Evolutionary conservation across 2,329 filamentous ascomycete genomes (phyloP).

Genomic region (Alternaria consortialis): DNA sequence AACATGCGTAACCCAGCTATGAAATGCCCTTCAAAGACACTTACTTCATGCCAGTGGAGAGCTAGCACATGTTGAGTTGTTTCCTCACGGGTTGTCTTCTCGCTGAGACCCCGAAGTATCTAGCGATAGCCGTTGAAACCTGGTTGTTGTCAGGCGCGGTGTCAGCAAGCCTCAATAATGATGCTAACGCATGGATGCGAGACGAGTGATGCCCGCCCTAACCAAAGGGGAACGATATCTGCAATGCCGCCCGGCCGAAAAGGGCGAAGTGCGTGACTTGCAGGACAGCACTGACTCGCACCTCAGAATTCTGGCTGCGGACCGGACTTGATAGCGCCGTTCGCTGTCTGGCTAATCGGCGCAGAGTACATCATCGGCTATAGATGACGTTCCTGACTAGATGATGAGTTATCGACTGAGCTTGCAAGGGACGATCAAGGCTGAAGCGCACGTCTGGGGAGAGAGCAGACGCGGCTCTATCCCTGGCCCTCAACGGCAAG

Average conservation of each 20-base stretch:
- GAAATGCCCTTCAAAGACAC: slow-evolving; percentile 5
- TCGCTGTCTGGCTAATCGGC: slow-evolving; percentile 6
- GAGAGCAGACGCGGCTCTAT: slow-evolving; percentile 10
- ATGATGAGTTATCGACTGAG: slow-evolving; percentile 9
- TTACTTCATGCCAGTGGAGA: not conserved
- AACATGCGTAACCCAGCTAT: slow-evolving; percentile 12
- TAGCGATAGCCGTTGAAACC: slow-evolving; percentile 11
- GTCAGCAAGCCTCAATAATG: slow-evolving; percentile 3
- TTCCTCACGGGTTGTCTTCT: not conserved
- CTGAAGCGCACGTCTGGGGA: slow-evolving; percentile 20
- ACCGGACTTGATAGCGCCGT: slow-evolving; percentile 15
- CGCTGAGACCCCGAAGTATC: not conserved
- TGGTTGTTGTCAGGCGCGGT: slow-evolving; percentile 16
- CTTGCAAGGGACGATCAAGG: slow-evolving; percentile 10
- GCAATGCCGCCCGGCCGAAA: slow-evolving; percentile 6
- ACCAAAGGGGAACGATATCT: not conserved
- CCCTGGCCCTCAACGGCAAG: slow-evolving; percentile 19
- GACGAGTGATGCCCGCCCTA: slow-evolving; percentile 6
- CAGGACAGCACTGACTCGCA: slow-evolving; percentile 14
- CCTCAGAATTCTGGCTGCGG: slow-evolving; percentile 16
- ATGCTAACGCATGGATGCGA: slow-evolving; percentile 7
- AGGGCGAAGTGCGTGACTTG: slow-evolving; percentile 5
- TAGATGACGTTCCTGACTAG: slow-evolving; percentile 24
- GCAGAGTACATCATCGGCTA: slow-evolving; percentile 12
- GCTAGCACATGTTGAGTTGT: not conserved